A percentile compares a stretch with the other conserved stretches of the same genome.
These are phyloP conservation scores for Babesia caballi DNA, from an alignment of 169 alveolate genomes.

Conservation along the genomic window DNA sequence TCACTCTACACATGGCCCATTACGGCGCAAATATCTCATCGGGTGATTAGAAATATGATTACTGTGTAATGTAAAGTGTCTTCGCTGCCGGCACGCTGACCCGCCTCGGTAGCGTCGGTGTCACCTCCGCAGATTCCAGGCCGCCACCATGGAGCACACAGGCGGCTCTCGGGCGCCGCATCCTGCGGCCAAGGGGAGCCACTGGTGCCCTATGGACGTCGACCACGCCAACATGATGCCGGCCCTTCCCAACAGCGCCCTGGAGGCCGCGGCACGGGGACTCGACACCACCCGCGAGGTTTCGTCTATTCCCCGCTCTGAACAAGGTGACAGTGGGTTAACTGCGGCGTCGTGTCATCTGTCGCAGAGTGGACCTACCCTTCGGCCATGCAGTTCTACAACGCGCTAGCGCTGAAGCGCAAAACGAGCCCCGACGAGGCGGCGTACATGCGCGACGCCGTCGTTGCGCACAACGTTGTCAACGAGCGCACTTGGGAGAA, in stretches of 20 bases:
- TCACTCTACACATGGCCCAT: too few species aligned
- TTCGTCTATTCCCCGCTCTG: constrained; percentile 57
- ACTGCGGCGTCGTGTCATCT: background rate
- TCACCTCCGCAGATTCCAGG: too few species aligned
- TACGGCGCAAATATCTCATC: too few species aligned
- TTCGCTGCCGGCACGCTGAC: too few species aligned
- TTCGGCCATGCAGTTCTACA: constrained; percentile 82
- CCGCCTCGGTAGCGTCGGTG: too few species aligned
- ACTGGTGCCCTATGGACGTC: constrained; percentile 25
- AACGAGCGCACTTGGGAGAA: constrained; percentile 81
- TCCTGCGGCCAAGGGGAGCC: background rate
- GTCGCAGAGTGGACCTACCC: constrained; percentile 80
- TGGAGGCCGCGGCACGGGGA: constrained; percentile 10
- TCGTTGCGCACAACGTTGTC: constrained; percentile 78
- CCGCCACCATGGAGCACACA: background rate
- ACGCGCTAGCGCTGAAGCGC: constrained; percentile 74
- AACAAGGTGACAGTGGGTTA: constrained; percentile 36
- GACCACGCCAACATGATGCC: constrained; percentile 57
- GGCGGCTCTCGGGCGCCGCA: background rate
- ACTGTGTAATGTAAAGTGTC: too few species aligned
- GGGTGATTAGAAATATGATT: too few species aligned
- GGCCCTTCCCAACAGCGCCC: constrained; percentile 30
- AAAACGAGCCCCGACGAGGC: constrained; percentile 63
- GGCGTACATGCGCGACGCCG: constrained; percentile 75
- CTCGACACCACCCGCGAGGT: constrained; percentile 36